These are phyloP conservation scores for Stemphylium beticola DNA, from an alignment of 2,329 filamentous ascomycete species.

Conservation along the genomic window DNA sequence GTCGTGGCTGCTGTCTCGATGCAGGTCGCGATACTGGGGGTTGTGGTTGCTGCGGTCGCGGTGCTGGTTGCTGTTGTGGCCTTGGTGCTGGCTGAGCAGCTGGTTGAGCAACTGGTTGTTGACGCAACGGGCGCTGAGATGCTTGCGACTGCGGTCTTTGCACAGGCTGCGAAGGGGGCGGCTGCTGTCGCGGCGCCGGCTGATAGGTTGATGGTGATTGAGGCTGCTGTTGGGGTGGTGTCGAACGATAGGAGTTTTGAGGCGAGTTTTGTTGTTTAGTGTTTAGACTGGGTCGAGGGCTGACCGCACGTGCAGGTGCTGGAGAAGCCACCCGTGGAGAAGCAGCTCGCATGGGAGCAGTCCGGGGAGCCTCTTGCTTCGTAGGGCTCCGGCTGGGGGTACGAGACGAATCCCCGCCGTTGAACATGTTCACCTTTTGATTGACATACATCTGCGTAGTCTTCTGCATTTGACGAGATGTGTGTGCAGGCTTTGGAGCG, in stretches of 20 bases:
- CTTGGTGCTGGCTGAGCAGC: conserved; percentile 5
- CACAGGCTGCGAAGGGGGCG: conserved; percentile 1
- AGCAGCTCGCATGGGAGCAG: conserved; percentile 37
- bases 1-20: conserved; percentile 8
- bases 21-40: conserved; percentile 4
- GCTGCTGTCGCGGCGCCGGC: conserved; percentile 7
- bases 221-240: conserved; percentile 19
- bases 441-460: conserved; percentile 86
- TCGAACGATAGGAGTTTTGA: conserved; percentile 20
- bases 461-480: conserved; percentile 93
- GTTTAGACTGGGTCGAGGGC: conserved; percentile 65
- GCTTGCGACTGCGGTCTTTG: conserved; percentile 10
- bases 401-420: conserved; percentile 55
- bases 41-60: conserved; percentile 4
- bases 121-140: conserved; percentile 8
- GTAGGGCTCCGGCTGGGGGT: conserved; percentile 63
- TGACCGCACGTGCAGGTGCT: conserved; percentile 63
- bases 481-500: conserved; percentile 89
- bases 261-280: conserved; percentile 22
- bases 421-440: conserved; percentile 82
- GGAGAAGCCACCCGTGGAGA: conserved; percentile 59
- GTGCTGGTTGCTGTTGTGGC: background rate
- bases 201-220: conserved; percentile 10
- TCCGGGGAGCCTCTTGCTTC: conserved; percentile 53
- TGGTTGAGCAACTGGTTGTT: conserved; percentile 6